These are phyloP conservation scores for Lignosus rhinocerotis DNA, from an alignment of 1,284 basidiomycete species.

Conservation along the genomic window DNA sequence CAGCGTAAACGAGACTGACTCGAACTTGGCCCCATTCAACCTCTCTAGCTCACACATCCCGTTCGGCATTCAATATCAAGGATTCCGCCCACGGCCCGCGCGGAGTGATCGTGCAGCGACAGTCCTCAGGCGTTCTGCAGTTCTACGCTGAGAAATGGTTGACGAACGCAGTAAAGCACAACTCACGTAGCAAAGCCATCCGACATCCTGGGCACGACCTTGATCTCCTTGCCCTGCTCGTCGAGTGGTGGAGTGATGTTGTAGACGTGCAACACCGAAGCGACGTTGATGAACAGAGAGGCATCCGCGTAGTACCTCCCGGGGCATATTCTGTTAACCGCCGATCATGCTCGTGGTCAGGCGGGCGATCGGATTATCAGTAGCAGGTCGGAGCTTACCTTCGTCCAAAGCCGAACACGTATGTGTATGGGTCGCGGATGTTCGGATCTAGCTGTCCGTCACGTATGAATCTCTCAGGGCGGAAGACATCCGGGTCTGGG, in stretches of 20 bases:
- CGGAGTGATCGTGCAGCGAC: neutral
- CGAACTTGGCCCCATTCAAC: neutral
- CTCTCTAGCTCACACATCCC: neutral
- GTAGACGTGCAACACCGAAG: conserved; percentile 15
- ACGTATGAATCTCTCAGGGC: conserved; percentile 19
- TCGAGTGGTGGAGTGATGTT: conserved; percentile 9
- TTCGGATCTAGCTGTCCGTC: conserved; percentile 13
- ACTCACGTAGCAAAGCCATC: too few relatives aligned
- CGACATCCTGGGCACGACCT: too few relatives aligned
- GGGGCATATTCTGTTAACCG: conserved; percentile 6
- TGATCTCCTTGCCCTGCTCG: neutral
- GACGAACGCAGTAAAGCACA: too few relatives aligned
- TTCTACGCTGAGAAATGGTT: neutral
- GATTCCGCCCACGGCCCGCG: neutral
- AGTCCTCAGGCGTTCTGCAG: neutral
- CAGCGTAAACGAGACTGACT: neutral
- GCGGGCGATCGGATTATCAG: neutral
- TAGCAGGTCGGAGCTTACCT: neutral
- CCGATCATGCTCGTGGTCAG: neutral
- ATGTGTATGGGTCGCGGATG: conserved; percentile 7
- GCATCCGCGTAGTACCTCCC: conserved; percentile 13
- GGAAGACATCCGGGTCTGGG: conserved; percentile 16
- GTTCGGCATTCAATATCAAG: neutral
- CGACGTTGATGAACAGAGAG: conserved; percentile 19
- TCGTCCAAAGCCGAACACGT: conserved; percentile 22